Percentiles rank a stretch among this genome's conserved stretches.
These are phyloP conservation scores for Tetrapyrgos nigripes DNA, from an alignment of 1,284 basidiomycete genomes.

Conservation along the genomic window DNA sequence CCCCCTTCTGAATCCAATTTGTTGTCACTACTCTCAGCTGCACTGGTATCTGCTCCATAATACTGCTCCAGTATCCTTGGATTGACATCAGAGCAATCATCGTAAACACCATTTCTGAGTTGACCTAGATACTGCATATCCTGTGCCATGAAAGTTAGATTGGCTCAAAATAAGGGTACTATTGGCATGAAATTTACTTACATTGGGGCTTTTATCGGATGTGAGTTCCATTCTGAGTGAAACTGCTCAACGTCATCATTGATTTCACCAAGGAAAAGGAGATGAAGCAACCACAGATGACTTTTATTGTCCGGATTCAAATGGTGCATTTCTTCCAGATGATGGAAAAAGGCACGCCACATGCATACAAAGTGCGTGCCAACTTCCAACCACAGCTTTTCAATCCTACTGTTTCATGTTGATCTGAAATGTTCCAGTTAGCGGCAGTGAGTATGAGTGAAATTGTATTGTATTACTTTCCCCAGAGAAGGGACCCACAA, in stretches of 20 bases:
- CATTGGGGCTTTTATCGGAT: conserved; percentile 20
- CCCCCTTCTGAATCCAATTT: background rate
- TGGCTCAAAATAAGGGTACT: too few species aligned
- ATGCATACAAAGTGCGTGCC: background rate
- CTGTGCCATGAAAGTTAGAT: background rate
- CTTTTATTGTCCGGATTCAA: conserved; percentile 12
- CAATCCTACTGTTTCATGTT: too few species aligned
- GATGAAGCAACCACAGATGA: conserved; percentile 37
- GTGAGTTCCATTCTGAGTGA: conserved; percentile 35
- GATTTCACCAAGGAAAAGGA: conserved; percentile 25
- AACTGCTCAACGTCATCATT: conserved; percentile 36
- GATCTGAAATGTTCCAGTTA: too few species aligned
- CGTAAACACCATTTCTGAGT: background rate
- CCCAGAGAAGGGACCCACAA: conserved; percentile 41
- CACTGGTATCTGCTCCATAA: background rate
- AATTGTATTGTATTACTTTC: conserved; percentile 24
- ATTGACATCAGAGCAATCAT: background rate
- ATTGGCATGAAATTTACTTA: background rate
- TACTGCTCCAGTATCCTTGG: background rate
- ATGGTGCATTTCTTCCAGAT: conserved; percentile 8
- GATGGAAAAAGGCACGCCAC: conserved; percentile 9
- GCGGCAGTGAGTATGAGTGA: too few species aligned
- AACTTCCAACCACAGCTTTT: too few species aligned
- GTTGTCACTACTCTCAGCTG: background rate
- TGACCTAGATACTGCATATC: conserved; percentile 1